Evolutionary conservation across 495 filamentous ascomycete genomes (phyloP).

Genomic region (Rusavskia elegans): DNA sequence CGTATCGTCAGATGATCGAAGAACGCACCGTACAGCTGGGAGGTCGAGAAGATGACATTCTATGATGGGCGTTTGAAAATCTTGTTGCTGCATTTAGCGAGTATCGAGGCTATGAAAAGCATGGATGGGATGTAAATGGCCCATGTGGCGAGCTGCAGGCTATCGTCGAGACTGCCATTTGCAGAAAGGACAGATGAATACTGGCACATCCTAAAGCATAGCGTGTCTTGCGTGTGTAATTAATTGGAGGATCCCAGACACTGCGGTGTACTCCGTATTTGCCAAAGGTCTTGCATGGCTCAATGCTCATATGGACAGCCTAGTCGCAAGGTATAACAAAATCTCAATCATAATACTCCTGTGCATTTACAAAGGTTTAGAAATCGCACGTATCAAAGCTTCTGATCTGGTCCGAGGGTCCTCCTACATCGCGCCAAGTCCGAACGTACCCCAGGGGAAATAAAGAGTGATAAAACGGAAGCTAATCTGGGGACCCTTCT

Average conservation of each 20-base stretch:
- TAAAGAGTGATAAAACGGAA: no score
- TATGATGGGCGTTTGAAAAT: not conserved
- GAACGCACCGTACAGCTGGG: slow-evolving; percentile 27
- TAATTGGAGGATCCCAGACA: not conserved
- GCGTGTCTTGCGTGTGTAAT: not conserved
- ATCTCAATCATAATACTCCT: no score
- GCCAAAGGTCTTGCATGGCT: not conserved
- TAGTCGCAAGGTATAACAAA: no score
- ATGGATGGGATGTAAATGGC: not conserved
- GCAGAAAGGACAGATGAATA: not conserved
- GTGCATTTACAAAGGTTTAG: no score
- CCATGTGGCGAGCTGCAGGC: no score
- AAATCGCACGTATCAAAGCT: no score
- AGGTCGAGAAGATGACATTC: slow-evolving; percentile 19
- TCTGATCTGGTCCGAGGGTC: no score
- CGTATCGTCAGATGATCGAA: slow-evolving; percentile 30
- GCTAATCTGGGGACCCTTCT: no score
- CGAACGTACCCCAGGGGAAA: no score
- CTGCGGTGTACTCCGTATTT: not conserved
- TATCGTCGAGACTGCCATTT: not conserved
- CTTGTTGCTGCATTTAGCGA: slow-evolving; percentile 11
- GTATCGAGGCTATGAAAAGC: not conserved
- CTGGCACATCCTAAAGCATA: not conserved
- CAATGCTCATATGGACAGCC: no score
- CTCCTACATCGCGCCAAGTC: no score